Percentiles rank a stretch among this genome's conserved stretches.
phyloP scores from a whole-genome alignment of 1,284 basidiomycete species.

The Ustilago crameri region DNA sequence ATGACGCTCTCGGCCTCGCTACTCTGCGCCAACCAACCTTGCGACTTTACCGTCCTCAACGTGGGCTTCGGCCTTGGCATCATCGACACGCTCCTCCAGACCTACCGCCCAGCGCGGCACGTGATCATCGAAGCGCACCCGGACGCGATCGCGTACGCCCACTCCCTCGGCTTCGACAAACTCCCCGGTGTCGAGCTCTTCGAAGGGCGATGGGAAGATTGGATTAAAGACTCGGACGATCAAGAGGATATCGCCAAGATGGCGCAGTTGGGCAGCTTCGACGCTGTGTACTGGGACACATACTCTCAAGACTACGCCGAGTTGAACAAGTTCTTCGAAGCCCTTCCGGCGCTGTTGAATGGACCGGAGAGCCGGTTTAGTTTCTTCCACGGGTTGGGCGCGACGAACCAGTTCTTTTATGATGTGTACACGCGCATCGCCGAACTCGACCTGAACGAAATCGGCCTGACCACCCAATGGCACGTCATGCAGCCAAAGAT shows the following conservation, averaged over 20 bases:
- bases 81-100: constrained; percentile 85
- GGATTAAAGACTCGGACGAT: constrained; percentile 82
- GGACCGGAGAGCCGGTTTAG: constrained; percentile 78
- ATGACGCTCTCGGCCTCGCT: constrained; percentile 57
- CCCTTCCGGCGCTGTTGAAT: constrained; percentile 82
- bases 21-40: constrained; percentile 55
- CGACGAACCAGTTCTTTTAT: constrained; percentile 83
- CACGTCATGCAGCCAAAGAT: constrained; percentile 72
- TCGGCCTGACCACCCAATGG: constrained; percentile 82
- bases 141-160: constrained; percentile 85
- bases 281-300: constrained; percentile 93
- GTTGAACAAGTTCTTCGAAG: constrained; percentile 83
- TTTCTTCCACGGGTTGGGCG: constrained; percentile 97
- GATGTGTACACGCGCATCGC: constrained; percentile 89
- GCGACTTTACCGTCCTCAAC: constrained; percentile 81
- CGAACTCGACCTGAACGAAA: constrained; percentile 84
- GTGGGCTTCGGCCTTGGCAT: constrained; percentile 95
- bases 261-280: constrained; percentile 76
- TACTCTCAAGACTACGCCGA: constrained; percentile 88
- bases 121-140: constrained; percentile 96
- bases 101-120: constrained; percentile 77
- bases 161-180: constrained; percentile 67
- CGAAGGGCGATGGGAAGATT: constrained; percentile 69
- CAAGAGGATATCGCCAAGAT: constrained; percentile 82
- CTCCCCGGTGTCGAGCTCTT: constrained; percentile 60